These are phyloP conservation scores for Peronospora belbahrii DNA, from an alignment of 352 stramenopile genomes.

Conservation along the genomic window DNA sequence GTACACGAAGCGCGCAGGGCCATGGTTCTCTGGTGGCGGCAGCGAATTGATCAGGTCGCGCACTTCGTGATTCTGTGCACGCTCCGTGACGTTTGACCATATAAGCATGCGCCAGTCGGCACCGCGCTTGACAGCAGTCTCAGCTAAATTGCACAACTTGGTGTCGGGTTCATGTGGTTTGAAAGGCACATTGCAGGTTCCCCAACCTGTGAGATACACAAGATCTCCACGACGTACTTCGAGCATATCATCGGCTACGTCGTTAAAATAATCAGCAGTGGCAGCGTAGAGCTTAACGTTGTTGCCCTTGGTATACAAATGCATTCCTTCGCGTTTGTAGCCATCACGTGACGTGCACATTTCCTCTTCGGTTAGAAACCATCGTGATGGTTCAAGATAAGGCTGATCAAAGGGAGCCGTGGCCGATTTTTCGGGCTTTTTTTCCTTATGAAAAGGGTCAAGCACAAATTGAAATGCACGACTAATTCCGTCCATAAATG, in stretches of 20 bases:
- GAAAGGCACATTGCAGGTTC: constrained; percentile 51
- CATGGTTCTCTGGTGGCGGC: constrained; percentile 21
- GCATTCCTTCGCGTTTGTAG: constrained; percentile 33
- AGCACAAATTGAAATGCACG: constrained; percentile 29
- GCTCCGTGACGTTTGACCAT: constrained; percentile 58
- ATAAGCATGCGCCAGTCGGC: constrained; percentile 35
- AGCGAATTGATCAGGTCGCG: constrained; percentile 47
- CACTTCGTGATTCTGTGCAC: constrained; percentile 43
- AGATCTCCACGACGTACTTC: constrained; percentile 22
- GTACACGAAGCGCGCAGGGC: constrained; percentile 39
- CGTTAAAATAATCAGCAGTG: constrained; percentile 40
- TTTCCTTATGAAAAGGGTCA: constrained; percentile 28
- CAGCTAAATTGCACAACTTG: constrained; percentile 31
- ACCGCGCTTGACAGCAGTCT: constrained; percentile 28
- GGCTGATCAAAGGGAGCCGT: constrained; percentile 39
- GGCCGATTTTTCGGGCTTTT: constrained; percentile 19
- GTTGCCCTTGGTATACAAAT: constrained; percentile 42
- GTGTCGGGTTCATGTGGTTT: constrained; percentile 33
- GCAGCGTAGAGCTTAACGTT: constrained; percentile 40
- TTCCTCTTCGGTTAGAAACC: constrained; percentile 57
- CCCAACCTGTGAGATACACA: constrained; percentile 55
- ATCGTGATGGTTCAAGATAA: constrained; percentile 38
- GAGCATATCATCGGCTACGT: constrained; percentile 40
- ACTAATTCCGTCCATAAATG: constrained; percentile 20
- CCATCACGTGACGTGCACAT: constrained; percentile 41